Base-by-base conservation (phyloP, 2,329 filamentous ascomycete genomes). In the Lasiodiplodia sp. region DNA sequence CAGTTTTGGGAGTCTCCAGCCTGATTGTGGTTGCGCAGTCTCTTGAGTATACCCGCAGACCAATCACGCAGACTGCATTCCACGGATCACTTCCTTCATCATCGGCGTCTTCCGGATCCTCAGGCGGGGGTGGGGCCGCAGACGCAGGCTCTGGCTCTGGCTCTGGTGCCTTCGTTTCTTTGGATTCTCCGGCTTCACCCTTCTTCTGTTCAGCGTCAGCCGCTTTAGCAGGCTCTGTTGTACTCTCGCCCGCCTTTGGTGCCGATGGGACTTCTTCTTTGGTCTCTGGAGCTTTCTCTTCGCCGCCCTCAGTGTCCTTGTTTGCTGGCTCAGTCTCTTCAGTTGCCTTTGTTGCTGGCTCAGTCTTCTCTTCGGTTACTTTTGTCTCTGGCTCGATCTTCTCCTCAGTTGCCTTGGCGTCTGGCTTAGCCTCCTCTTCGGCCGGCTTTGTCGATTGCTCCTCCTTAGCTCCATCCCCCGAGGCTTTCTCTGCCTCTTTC, bases 51-150 rank as follows among this genome's bases (percentile, higher is more conserved):
- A 89, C 87, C 4, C 86, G 80, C 38, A 90, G 74, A 0, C 87
- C 87, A 6, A 89, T 82, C 18, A 89, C 86, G 70, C 86, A 88
- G 1, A 88, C 82, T 0, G 87, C 87, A 72, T 89, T 88, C 87
- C 87, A 90, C 0, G 86, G 86, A 69, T 85, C 83, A n/a, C 79
- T 78, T 47, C 78, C 79, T 66, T 84, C 83, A 49, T 84, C 80
- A 25, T 81, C 80, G 53, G 80, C 77, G 2, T 80, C 80, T 3
- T 73, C 71, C 7, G 70, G 66, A 14, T 77, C 75, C 10, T 77
- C 66, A 21, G 8, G 31, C 31, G 31, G 1, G 2, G 31, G 8
- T 2, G 31, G 1, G 2, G 31, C 8, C 31, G 8, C 31, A 34
- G 31, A 10, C 31, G 8, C 31, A 2, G 31, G 31, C 31, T 34